Evolutionary conservation across 148 eudicot genomes (phyloP).

Genomic region (Persicaria maculosa): DNA sequence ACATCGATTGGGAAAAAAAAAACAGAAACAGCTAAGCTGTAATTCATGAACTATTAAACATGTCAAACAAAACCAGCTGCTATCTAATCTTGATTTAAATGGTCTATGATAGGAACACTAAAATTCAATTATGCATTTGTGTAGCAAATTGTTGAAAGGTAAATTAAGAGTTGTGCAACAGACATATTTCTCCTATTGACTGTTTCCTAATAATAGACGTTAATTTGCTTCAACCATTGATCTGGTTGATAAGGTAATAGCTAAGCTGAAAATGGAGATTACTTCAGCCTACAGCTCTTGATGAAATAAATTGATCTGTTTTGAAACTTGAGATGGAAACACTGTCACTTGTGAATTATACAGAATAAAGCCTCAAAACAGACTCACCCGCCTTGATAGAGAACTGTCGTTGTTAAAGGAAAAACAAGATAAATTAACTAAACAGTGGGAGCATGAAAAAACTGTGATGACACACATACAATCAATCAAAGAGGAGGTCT

Average conservation of each 20-base stretch:
- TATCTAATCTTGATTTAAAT: no score
- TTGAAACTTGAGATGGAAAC: slow-evolving; percentile 95
- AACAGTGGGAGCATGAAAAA: slow-evolving; percentile 97
- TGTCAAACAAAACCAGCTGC: no score
- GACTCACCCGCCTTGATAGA: slow-evolving; percentile 76
- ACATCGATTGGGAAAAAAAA: no score
- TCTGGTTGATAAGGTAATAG: slow-evolving; percentile 96
- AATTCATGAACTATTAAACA: no score
- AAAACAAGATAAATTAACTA: slow-evolving; percentile 65
- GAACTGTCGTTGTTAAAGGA: slow-evolving; percentile 67
- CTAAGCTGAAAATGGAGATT: slow-evolving; percentile 96
- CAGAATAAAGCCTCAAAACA: slow-evolving; percentile 88
- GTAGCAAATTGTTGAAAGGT: no score
- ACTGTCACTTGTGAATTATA: slow-evolving; percentile 81
- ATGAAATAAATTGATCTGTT: slow-evolving; percentile 89
- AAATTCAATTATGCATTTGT: no score
- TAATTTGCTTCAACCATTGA: slow-evolving; percentile 69
- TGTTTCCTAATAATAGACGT: slow-evolving; percentile 1
- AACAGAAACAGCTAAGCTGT: no score
- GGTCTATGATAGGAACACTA: no score
- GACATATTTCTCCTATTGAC: background rate
- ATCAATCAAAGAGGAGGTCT: slow-evolving; percentile 94
- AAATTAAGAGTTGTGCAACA: background rate
- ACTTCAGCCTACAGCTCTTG: slow-evolving; percentile 94
- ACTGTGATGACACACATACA: slow-evolving; percentile 80